A percentile compares a stretch with the other conserved stretches of the same genome.
phyloP scores from a whole-genome alignment of 768 basidiomycete species.

The Lactarius trivialis region DNA sequence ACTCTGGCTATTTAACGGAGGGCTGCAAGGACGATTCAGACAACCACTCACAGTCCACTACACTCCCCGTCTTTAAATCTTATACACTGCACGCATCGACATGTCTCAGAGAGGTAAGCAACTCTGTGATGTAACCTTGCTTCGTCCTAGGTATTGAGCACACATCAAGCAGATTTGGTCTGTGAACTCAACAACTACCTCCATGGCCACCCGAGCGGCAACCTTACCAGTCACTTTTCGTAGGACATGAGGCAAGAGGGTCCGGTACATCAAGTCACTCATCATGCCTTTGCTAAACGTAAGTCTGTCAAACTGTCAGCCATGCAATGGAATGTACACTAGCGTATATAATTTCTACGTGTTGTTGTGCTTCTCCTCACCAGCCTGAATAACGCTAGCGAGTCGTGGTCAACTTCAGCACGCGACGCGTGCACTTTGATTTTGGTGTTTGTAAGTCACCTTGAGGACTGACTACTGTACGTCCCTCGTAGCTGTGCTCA shows the following conservation, averaged over 20 bases:
- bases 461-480: too few species aligned
- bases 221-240: fast-evolving
- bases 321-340: not conserved
- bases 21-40: too few species aligned
- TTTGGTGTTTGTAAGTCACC: too few species aligned
- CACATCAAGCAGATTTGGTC: not conserved
- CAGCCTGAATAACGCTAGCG: not conserved
- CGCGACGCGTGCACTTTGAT: too few species aligned
- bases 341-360: not conserved
- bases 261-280: not conserved
- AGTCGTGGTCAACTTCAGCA: too few species aligned
- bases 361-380: not conserved
- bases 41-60: too few species aligned
- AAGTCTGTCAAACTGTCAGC: not conserved
- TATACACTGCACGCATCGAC: not conserved
- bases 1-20: too few species aligned
- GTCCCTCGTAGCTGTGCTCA: too few species aligned
- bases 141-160: not conserved
- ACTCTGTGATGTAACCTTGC: not conserved
- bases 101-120: slow-evolving; percentile 1
- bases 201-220: not conserved
- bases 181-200: not conserved
- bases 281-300: slow-evolving; percentile 2
- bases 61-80: not conserved
- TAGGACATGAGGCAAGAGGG: not conserved